Evolutionary conservation across 352 stramenopile genomes (phyloP).

Genomic region (Pythium rhizo-oryzae): DNA sequence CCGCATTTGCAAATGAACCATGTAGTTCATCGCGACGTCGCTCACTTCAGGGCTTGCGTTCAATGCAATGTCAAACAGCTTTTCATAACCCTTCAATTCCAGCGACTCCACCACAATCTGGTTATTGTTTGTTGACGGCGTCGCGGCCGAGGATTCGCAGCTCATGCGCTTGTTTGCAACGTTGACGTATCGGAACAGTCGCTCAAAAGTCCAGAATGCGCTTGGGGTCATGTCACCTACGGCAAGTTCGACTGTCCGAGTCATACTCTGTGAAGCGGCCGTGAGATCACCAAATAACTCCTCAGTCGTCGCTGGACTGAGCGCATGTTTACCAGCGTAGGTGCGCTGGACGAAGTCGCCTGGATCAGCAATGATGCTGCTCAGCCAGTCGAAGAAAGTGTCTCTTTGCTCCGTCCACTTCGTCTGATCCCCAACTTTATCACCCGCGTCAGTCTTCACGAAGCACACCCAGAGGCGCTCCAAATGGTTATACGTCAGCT

Average conservation of each 20-base stretch:
- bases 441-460: conserved; percentile 7
- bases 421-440: not conserved
- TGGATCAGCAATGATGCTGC: conserved; percentile 60
- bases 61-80: conserved; percentile 30
- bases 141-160: conserved; percentile 6
- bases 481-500: conserved; percentile 61
- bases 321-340: conserved; percentile 61
- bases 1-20: conserved; percentile 30
- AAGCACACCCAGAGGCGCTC: conserved; percentile 68
- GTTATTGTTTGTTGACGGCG: not conserved
- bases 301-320: conserved; percentile 34
- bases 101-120: conserved; percentile 31
- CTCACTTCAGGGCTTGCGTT: conserved; percentile 20
- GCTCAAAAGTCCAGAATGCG: conserved; percentile 34
- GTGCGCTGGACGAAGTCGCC: conserved; percentile 77
- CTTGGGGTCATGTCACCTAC: conserved; percentile 26
- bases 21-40: conserved; percentile 25
- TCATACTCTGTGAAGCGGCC: not conserved
- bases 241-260: conserved; percentile 21
- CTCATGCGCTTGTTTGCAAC: conserved; percentile 25
- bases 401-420: conserved; percentile 19
- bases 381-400: conserved; percentile 81
- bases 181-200: conserved; percentile 41
- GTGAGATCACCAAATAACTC: conserved; percentile 32
- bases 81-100: conserved; percentile 34